Evolutionary conservation across 2,329 filamentous ascomycete genomes (phyloP).

Genomic region (Aureobasidium uvarum): DNA sequence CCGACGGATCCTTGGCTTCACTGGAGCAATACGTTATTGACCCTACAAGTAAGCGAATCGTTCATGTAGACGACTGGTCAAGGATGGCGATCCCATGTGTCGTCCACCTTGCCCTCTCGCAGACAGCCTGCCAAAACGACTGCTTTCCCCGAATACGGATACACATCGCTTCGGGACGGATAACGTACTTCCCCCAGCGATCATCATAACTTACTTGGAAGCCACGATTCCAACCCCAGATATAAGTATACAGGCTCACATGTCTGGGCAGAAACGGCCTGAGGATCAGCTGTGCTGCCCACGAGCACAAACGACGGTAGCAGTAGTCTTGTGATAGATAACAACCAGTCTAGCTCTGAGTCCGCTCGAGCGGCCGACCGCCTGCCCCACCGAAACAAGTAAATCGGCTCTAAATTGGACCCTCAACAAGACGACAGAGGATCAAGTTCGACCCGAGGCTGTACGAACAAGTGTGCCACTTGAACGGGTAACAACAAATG

Average conservation of each 20-base stretch:
- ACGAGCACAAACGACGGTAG: slow-evolving; percentile 10
- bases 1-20: slow-evolving; percentile 18
- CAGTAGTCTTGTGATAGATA: slow-evolving; percentile 9
- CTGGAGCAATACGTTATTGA: slow-evolving; percentile 10
- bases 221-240: slow-evolving; percentile 23
- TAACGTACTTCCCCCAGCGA: slow-evolving; percentile 12
- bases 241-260: slow-evolving; percentile 19
- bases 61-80: not conserved
- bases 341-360: not conserved
- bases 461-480: not conserved
- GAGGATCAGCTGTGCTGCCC: slow-evolving; percentile 22
- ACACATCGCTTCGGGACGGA: slow-evolving; percentile 11
- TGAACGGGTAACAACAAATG: not conserved
- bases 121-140: not conserved
- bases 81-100: slow-evolving; percentile 8
- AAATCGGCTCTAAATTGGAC: slow-evolving; percentile 1
- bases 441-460: slow-evolving; percentile 5
- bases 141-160: not conserved
- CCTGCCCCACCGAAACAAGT: slow-evolving; percentile 8
- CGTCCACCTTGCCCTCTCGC: slow-evolving; percentile 10
- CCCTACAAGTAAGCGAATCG: slow-evolving; percentile 10
- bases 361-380: slow-evolving; percentile 15
- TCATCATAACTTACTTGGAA: slow-evolving; percentile 2
- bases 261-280: slow-evolving; percentile 11
- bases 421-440: slow-evolving; percentile 4